Evolutionary conservation across 1,139 yeast species (phyloP), one percentile per base, ranked within the genome.

Genomic region (Arxiozyma heterogenica): DNA sequence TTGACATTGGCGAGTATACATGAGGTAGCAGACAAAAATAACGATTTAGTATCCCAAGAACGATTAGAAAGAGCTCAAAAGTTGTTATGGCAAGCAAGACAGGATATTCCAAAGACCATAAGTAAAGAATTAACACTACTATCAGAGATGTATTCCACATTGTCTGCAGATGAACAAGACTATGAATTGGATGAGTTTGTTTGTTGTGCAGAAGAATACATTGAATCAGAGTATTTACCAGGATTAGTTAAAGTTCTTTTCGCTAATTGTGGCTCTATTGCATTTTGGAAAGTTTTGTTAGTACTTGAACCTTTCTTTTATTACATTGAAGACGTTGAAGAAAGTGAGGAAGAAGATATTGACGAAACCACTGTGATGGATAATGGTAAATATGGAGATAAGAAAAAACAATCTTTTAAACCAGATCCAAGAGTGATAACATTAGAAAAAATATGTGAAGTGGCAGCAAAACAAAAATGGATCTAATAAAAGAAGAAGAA

Each of bases 391-490:
- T 7, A 42, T 17, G 47, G 45, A 15, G 59, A 58, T 8, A 57
- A 51, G 7, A 43, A 50, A 4, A 54, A 46, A 46, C 61, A 57
- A 44, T 41, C 59, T 9, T 56, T 59, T 23, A 64, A 63, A 53
- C 70, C 70, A 11, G 71, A 69, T 55, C 71, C 70, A 27, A 60
- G 71, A 51, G 69, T 68, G 1, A 67, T 67, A 20, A 67, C 70
- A 18, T 49, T 68, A 51, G 71, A 68, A 47, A 67, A 67, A 51
- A 68, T 69, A 9, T 69, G 71, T 49, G 68, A 66, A 54, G 68
- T 68, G 7, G 71, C 71, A 15, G 69, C 70, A 7, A 64, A 64
- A 54, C 70, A 69, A 55, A 67, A 67, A 51, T 69, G 72, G 72
- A 66, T 68, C 30, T 68, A 57, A 53, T 7, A 34, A 12, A 20